Evolutionary conservation across 2,329 filamentous ascomycete species (phyloP), one percentile per base, ranked within the genome.

Genomic region (Talaromyces atroroseus): DNA sequence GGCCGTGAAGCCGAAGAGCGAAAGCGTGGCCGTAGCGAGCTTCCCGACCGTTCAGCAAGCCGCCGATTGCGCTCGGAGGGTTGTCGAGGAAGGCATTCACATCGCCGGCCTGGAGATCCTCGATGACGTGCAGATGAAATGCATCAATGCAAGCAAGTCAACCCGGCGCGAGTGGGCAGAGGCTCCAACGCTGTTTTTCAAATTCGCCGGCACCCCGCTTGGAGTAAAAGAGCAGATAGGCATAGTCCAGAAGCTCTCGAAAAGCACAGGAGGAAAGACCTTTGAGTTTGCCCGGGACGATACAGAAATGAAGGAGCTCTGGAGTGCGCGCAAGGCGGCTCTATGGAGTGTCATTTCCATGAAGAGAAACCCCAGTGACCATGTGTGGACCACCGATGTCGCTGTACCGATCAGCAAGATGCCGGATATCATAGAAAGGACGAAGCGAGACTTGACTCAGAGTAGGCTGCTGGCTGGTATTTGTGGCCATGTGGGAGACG

Each of bases 61-160:
- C 1, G 90, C 89, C 16, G 81, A 86, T 66, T 95, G 90, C 69
- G 91, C 94, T 2, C 84, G 86, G 62, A 81, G 81, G 54, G 90
- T 96, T 11, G 91, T 96, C 4, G 84, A 83, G 46, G 82, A 87
- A 53, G 91, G 90, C 24, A 82, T 96, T 11, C 89, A 89, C 29
- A 86, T 96, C 44, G 91, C 92, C 0, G 92, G 92, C n/a, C 85
- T 96, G 45, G 92, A 96, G 75, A 88, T 96, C 57, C 78, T 96
- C 26, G 92, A 96, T 74, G 91, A 95, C 68, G 87, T 91, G 57
- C 91, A 95, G 76, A 96, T 96, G 84, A 74, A 77, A 60, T 85
- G 81, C 68, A 86, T 87, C 71, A 87, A 87, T 62, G 71, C 72
- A 47, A 76, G 74, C 58, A 67, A 75, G 36, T 67, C 71, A 8